A percentile compares a stretch with the other conserved stretches of the same genome.
Conservation (phyloP, 306 rosid genomes). For the Citrullus mucosospermus region DNA sequence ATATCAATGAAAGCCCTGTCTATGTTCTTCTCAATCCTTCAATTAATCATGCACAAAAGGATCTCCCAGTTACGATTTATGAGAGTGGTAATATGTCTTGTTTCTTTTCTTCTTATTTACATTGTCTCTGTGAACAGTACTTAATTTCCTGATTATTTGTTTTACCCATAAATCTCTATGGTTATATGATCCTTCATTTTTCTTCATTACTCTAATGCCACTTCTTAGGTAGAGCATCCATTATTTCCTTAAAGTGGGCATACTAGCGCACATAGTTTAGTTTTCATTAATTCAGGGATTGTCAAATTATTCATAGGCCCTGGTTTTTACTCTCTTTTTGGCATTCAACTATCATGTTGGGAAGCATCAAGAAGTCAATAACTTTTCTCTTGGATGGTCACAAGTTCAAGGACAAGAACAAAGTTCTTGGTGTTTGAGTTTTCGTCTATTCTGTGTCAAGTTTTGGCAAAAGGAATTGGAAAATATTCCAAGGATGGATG, state of each 20-base stretch:
- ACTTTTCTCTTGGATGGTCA: neutral
- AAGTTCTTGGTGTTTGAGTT: neutral
- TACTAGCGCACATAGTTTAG: neutral
- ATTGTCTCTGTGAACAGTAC: slow-evolving; percentile 4
- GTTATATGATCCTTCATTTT: neutral
- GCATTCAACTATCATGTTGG: neutral
- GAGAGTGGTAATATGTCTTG: slow-evolving; percentile 61
- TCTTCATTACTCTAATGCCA: neutral
- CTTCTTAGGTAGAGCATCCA: neutral
- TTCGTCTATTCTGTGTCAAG: neutral
- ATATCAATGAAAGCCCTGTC: slow-evolving; percentile 86
- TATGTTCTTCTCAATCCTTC: slow-evolving; percentile 85
- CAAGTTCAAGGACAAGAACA: neutral
- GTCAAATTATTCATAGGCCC: neutral
- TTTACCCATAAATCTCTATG: neutral
- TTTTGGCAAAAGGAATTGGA: neutral
- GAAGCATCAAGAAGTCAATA: neutral
- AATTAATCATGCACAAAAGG: slow-evolving; percentile 82
- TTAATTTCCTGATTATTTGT: neutral
- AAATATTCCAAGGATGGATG: neutral
- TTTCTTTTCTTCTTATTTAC: slow-evolving; percentile 4
- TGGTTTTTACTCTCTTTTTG: neutral
- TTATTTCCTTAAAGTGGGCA: neutral
- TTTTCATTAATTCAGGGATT: neutral
- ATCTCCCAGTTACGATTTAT: slow-evolving; percentile 76